Conservation (phyloP, 306 rosid genomes). For the Pterocarpus macrocarpus region DNA sequence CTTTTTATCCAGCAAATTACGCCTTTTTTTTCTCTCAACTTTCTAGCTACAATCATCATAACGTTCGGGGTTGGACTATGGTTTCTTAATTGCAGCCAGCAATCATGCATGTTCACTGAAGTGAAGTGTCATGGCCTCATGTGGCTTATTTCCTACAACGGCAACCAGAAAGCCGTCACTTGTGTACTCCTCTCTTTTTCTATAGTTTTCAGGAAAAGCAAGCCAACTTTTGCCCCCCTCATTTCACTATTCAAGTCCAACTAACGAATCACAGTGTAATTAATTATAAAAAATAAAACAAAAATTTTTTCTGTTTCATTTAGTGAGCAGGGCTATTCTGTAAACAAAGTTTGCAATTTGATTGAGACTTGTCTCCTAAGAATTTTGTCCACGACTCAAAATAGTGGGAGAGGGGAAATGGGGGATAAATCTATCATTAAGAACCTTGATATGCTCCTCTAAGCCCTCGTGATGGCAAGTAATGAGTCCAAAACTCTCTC, state of each 20-base stretch:
- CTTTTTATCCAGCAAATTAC: constrained; percentile 39
- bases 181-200: constrained; percentile 47
- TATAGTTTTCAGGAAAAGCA: constrained; percentile 55
- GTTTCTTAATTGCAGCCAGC: constrained; percentile 61
- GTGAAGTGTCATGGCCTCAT: constrained; percentile 36
- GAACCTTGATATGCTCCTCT: constrained; percentile 16
- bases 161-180: constrained; percentile 57
- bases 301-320: constrained; percentile 27
- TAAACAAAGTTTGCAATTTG: constrained; percentile 45
- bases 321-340: constrained; percentile 20
- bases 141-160: constrained; percentile 51
- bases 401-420: neutral
- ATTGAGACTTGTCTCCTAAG: constrained; percentile 40
- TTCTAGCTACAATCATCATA: constrained; percentile 44
- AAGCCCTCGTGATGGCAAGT: neutral
- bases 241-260: constrained; percentile 44
- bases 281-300: neutral
- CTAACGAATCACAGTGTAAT: constrained; percentile 32
- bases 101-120: constrained; percentile 55
- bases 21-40: neutral
- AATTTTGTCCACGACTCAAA: constrained; percentile 24
- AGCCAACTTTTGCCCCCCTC: constrained; percentile 53
- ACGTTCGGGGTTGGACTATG: constrained; percentile 48
- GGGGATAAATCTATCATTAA: constrained; percentile 11
- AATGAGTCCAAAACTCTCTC: constrained; percentile 31